Conservation (phyloP, 441 rosid species). For the Eruca vesicaria region DNA sequence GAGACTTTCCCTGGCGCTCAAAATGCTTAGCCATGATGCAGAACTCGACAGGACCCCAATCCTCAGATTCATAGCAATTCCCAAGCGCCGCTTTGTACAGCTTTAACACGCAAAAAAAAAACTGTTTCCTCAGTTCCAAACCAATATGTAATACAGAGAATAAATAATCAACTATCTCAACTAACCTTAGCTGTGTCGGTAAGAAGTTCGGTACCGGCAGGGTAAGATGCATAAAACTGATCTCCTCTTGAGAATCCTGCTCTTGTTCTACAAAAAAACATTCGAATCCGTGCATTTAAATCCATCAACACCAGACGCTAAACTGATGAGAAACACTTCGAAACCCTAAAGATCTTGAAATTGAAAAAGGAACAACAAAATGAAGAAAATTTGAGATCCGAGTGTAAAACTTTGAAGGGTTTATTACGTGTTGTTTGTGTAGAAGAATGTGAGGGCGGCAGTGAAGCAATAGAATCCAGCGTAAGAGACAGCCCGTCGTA, state of each 20-base stretch:
- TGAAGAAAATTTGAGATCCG: background rate
- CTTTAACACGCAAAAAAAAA: slow-evolving; percentile 35
- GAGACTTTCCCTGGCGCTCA: slow-evolving; percentile 88
- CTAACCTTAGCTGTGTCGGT: slow-evolving; percentile 76
- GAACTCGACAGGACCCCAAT: slow-evolving; percentile 88
- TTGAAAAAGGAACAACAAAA: background rate
- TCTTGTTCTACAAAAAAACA: slow-evolving; percentile 65
- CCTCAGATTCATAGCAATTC: slow-evolving; percentile 82
- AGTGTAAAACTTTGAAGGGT: background rate
- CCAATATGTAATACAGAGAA: background rate
- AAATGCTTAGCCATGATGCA: slow-evolving; percentile 88
- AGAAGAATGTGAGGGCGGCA: slow-evolving; percentile 60
- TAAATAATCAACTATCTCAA: background rate
- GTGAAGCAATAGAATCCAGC: slow-evolving; percentile 73
- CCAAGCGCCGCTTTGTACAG: slow-evolving; percentile 90
- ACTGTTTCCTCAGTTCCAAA: slow-evolving; percentile 2
- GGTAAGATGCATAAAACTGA: slow-evolving; percentile 90
- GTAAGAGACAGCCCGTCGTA: slow-evolving; percentile 68
- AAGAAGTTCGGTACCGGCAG: slow-evolving; percentile 87
- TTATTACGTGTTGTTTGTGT: slow-evolving; percentile 83
- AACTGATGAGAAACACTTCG: background rate
- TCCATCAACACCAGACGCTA: background rate
- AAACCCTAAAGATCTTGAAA: background rate
- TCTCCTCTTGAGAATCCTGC: slow-evolving; percentile 89
- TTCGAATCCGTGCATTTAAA: background rate